Evolutionary conservation across 1,139 yeast genomes (phyloP).

Genomic region (Hyphopichia pseudoburtonii): DNA sequence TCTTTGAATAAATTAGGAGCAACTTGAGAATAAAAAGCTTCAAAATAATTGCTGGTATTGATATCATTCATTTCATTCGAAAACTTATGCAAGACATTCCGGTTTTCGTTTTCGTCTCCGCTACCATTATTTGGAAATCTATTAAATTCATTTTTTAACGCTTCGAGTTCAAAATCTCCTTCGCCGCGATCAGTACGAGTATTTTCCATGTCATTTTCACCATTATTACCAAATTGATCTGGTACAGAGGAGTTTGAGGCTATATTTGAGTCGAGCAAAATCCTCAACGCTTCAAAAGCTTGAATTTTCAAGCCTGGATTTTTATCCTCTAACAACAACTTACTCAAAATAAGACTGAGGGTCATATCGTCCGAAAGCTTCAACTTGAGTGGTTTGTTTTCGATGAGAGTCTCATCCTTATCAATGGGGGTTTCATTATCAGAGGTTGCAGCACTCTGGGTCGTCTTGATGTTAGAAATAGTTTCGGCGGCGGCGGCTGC

Average conservation of each 20-base stretch:
- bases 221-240: conserved; percentile 1
- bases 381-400: conserved; percentile 24
- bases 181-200: conserved; percentile 3
- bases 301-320: conserved; percentile 78
- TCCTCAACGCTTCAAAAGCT: conserved; percentile 78
- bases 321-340: conserved; percentile 60
- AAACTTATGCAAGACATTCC: conserved; percentile 6
- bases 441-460: conserved; percentile 1
- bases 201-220: background rate
- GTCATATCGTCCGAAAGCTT: conserved; percentile 59
- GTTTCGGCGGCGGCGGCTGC: conserved; percentile 4
- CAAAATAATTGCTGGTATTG: conserved; percentile 53
- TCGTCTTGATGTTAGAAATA: conserved; percentile 1
- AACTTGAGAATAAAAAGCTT: conserved; percentile 59
- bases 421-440: conserved; percentile 7
- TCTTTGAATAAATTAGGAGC: conserved; percentile 61
- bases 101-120: conserved; percentile 8
- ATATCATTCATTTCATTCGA: conserved; percentile 34
- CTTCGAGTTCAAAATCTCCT: conserved; percentile 15
- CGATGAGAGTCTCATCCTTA: conserved; percentile 18
- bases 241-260: conserved; percentile 14
- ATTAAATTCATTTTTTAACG: conserved; percentile 11
- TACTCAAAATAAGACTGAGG: conserved; percentile 57
- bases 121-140: conserved; percentile 4
- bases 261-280: conserved; percentile 62